Base-by-base conservation (phyloP, 306 rosid species). In the Morella rubra region DNA sequence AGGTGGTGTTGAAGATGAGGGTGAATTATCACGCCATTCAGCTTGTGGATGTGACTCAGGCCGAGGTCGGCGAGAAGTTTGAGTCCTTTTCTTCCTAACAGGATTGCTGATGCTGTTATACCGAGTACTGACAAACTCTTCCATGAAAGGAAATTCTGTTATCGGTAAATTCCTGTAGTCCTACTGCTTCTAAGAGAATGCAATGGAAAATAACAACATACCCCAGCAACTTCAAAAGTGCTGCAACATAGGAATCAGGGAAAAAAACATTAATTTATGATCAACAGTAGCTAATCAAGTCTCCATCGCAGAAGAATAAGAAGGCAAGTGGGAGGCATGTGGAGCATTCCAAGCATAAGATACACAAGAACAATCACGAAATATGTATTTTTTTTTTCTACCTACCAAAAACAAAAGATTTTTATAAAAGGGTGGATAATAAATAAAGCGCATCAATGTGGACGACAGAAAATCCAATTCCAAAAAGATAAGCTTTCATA, bases 21-120 rank as follows among this genome's bases (percentile, higher is more conserved):
- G 82, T 16, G 90, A 86, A 56, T 84, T 82, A 22, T 86, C 95
- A 22, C 62, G 83, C 69, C 78, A 84, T 76, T 91, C 97, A 8
- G 75, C 77, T 69, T 74, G 75, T 73, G 89, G 87, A 68, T 83
- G 93, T 7, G 96, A 91, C 73, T 91, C 97, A 24, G 93, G 91
- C 9, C 90, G 90, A 56, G 93, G 96, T 73, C 96, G 86, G 53
- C 97, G 97, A 10, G 81, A 92, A 61, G 92, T 88, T 64, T 87
- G 99, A 81, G 89, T 92, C 79, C 99, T 93, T 84, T 89, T 95
- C 90, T 84, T 90, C 90, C 90, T 92, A 47, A 90, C 86, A 64
- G 91, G 82, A 83, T 74, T 85, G 83, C 76, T 80, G 45, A 90
- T 82, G 69, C 92, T 86, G 73, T 88, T 90, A 65, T 88, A 82